Conservation (phyloP, 768 basidiomycete species). For the Sutorius australiensis region DNA sequence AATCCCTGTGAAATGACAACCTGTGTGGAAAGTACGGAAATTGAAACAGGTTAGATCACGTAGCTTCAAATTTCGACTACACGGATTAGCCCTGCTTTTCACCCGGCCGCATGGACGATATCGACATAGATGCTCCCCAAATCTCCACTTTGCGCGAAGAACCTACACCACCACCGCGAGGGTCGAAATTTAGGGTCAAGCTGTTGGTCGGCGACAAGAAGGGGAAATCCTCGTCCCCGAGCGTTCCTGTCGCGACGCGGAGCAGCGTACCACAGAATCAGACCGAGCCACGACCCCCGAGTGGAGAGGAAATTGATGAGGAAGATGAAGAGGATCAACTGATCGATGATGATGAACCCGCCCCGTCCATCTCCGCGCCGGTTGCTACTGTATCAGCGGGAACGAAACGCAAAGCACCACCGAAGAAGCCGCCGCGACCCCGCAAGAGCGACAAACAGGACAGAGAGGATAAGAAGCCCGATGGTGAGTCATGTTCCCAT, state of each 20-base stretch:
- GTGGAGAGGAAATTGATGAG: slow-evolving; percentile 54
- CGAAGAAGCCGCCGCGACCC: slow-evolving; percentile 47
- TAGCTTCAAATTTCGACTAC: not conserved
- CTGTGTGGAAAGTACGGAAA: not conserved
- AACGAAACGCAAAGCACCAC: slow-evolving; percentile 48
- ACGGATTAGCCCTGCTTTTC: not conserved
- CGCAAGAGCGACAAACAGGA: slow-evolving; percentile 51
- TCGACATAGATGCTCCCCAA: slow-evolving; percentile 77
- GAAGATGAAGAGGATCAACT: slow-evolving; percentile 78
- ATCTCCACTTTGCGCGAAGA: slow-evolving; percentile 78
- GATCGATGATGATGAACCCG: slow-evolving; percentile 59
- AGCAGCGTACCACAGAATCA: slow-evolving; percentile 20
- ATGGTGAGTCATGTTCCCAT: slow-evolving; percentile 35
- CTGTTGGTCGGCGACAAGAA: slow-evolving; percentile 46
- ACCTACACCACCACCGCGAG: slow-evolving; percentile 56
- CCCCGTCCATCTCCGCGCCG: slow-evolving; percentile 28
- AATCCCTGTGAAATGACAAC: slow-evolving; percentile 1
- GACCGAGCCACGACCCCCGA: slow-evolving; percentile 17
- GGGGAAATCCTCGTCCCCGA: slow-evolving; percentile 34
- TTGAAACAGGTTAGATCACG: not conserved
- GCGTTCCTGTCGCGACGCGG: slow-evolving; percentile 16
- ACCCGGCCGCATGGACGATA: slow-evolving; percentile 34
- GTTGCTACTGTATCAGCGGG: slow-evolving; percentile 31
- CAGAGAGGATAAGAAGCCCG: slow-evolving; percentile 45
- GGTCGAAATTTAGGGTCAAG: slow-evolving; percentile 47